These are phyloP conservation scores for Zychaea mexicana DNA, from an alignment of 371 early-diverging fungal species.

Conservation along the genomic window DNA sequence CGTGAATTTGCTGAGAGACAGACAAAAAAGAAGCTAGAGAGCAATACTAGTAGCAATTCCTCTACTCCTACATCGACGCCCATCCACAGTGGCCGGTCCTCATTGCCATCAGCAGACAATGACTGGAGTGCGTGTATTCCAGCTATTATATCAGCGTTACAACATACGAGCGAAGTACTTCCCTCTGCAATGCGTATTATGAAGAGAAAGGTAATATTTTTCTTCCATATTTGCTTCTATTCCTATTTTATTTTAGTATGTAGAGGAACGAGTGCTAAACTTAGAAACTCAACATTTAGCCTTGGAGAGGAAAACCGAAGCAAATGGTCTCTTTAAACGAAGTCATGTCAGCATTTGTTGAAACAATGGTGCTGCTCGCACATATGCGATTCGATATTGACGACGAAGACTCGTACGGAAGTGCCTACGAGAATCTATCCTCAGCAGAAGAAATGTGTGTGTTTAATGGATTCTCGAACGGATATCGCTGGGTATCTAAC, in stretches of 20 bases:
- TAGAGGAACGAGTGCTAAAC: too few relatives aligned
- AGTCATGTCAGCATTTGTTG: constrained; percentile 29
- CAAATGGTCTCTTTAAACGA: not conserved
- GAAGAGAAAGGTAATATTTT: constrained; percentile 23
- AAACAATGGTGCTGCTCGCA: constrained; percentile 35
- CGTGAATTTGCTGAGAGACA: not conserved
- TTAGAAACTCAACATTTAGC: too few relatives aligned
- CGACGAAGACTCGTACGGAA: constrained; percentile 22
- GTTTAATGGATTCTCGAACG: constrained; percentile 20
- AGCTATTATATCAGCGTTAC: constrained; percentile 6
- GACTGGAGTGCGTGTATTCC: not conserved
- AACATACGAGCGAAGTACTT: constrained; percentile 22
- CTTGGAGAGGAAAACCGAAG: constrained; percentile 10
- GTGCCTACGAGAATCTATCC: constrained; percentile 32
- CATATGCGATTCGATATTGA: constrained; percentile 29
- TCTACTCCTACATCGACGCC: not conserved
- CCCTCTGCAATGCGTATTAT: constrained; percentile 15
- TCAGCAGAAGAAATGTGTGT: constrained; percentile 33
- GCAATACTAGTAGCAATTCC: not conserved
- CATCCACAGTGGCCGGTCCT: not conserved
- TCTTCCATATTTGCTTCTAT: too few relatives aligned
- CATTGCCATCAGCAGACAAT: not conserved
- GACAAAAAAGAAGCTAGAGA: not conserved
- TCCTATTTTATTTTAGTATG: too few relatives aligned
- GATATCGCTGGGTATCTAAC: constrained; percentile 39